Base-by-base conservation (phyloP, 2,329 filamentous ascomycete species). In the Colletotrichum brevisporum region DNA sequence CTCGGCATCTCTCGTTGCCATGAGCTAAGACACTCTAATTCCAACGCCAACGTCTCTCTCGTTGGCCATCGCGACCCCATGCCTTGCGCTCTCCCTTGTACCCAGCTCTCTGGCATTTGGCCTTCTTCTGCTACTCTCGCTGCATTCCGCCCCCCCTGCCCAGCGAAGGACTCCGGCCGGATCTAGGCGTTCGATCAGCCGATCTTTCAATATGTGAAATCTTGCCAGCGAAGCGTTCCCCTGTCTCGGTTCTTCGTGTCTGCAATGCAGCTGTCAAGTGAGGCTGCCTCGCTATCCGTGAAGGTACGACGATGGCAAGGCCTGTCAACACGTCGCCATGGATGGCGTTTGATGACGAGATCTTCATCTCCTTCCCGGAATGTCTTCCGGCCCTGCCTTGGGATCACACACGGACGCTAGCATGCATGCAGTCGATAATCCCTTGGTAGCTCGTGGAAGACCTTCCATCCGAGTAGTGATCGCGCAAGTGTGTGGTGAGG, bases 21-120 rank as follows among this genome's bases (percentile, higher is more conserved):
- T 16, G 58, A 39, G 39, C 59, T 52, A 55, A 64, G 45, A 58
- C 45, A 53, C 26, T 15, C 43, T 53, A 50, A 26, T 63, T 31
- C 41, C n/a, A 51, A 21, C 15, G 27, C 52, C 59, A 47, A 47
- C 6, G 13, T 56, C 36, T 43, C 41, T 39, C 26, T 63, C 36
- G 12, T 48, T 31, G 26, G 39, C 27, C n/a, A 50, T 27, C 61
- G 24, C 47, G 55, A 62, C 9, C 53, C 31, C 39, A 18, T 24
- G 27, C n/a, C 52, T 63, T 26, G 5, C 41, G 5, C 10, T 50
- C 21, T 36, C 31, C 31, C 31, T 36, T 36, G 2, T 9, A 10
- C 31, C 21, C 4, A 24, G 4, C 31, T 36, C 27, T 31, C 31
- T 36, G 9, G 10, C 31, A 36, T 36, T 36, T 6, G 8, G 18